These are phyloP conservation scores for Blastobotrys parvus DNA, from an alignment of 805 yeast genomes.

Conservation along the genomic window DNA sequence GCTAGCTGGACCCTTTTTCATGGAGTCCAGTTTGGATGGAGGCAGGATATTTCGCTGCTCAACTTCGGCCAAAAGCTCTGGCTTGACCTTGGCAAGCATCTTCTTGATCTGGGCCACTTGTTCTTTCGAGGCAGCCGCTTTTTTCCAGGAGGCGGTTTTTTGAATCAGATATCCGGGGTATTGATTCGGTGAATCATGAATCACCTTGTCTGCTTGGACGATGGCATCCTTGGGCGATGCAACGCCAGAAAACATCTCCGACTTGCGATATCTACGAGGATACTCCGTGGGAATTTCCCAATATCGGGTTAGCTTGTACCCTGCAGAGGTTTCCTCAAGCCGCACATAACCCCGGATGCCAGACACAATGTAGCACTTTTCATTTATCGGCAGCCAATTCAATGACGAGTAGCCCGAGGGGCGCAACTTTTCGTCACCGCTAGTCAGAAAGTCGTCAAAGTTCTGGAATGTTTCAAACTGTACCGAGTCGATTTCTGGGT, in stretches of 20 bases:
- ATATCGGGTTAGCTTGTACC: conserved; percentile 1
- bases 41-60: neutral
- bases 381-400: conserved; percentile 3
- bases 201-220: neutral
- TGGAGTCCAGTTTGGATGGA: too few relatives aligned
- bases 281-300: neutral
- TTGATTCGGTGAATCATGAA: neutral
- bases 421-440: neutral
- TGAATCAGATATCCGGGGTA: neutral
- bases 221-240: neutral
- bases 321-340: neutral
- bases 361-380: neutral
- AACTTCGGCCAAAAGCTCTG: neutral
- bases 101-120: neutral
- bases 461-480: neutral
- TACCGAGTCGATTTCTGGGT: neutral
- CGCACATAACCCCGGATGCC: neutral
- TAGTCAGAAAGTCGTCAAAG: neutral
- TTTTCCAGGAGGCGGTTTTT: neutral
- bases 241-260: neutral
- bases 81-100: neutral
- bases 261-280: neutral
- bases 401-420: neutral
- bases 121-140: neutral
- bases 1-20: neutral